Evolutionary conservation across 257 asterid species (phyloP).

Genomic region (Ophiorrhiza pumila): DNA sequence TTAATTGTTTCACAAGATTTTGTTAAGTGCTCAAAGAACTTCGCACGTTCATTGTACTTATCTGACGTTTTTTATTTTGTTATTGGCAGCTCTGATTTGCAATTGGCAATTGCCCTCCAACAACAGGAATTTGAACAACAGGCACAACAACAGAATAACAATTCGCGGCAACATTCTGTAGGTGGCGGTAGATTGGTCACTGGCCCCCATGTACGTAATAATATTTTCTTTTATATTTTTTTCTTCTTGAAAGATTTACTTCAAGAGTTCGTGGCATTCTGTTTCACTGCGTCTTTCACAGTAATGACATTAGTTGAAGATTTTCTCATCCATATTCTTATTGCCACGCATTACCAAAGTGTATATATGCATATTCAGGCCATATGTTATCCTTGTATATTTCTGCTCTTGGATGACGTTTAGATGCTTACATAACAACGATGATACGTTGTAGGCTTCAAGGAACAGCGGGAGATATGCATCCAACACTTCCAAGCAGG

Average conservation of each 20-base stretch:
- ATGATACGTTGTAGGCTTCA: conserved; percentile 48
- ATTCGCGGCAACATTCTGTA: conserved; percentile 40
- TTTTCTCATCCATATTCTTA: no score
- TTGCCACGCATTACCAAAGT: not conserved
- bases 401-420: not conserved
- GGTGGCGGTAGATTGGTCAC: conserved; percentile 54
- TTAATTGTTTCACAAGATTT: not conserved
- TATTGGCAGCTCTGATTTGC: conserved; percentile 76
- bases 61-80: conserved; percentile 20
- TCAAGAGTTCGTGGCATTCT: not conserved
- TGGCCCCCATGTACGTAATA: conserved; percentile 69
- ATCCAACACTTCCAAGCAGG: conserved; percentile 52
- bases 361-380: not conserved
- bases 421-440: not conserved
- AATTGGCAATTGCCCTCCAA: conserved; percentile 93
- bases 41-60: not conserved
- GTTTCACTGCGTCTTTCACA: not conserved
- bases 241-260: not conserved
- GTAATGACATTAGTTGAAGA: not conserved
- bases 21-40: not conserved
- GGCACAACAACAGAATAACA: conserved; percentile 38
- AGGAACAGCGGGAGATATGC: conserved; percentile 43
- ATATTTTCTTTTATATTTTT: not conserved
- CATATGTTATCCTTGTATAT: not conserved
- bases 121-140: conserved; percentile 90